phyloP scores from a whole-genome alignment of 225 moss, liverwort and hornwort genomes.

The Rhytidiadelphus loreus region DNA sequence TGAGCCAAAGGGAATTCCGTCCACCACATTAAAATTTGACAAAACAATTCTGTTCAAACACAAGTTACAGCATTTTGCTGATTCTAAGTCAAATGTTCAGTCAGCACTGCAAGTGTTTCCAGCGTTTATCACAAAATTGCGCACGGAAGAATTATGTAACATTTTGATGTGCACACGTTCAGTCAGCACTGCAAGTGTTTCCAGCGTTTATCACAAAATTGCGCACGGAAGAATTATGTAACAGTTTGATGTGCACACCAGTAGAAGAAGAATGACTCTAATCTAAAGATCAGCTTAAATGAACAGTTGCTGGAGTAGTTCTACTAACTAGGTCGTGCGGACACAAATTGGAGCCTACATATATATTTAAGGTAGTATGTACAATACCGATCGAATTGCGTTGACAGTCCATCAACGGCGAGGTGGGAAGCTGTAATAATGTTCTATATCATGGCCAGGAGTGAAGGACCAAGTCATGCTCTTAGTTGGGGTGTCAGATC shows the following conservation, averaged over 20 bases:
- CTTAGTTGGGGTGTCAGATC: background rate
- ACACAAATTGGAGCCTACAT: background rate
- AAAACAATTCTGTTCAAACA: no score
- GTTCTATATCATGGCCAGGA: background rate
- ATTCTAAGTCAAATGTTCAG: no score
- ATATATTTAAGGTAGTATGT: background rate
- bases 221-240: no score
- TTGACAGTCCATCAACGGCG: background rate
- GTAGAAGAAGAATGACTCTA: background rate
- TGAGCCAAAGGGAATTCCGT: no score
- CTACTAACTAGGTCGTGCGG: background rate
- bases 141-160: no score
- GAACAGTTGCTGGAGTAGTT: background rate
- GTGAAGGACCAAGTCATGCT: background rate
- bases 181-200: no score
- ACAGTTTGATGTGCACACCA: background rate
- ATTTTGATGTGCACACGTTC: background rate
- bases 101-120: no score
- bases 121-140: no score
- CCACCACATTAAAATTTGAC: no score
- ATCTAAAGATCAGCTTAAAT: background rate
- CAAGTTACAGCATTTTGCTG: no score
- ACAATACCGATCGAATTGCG: background rate
- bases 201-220: no score
- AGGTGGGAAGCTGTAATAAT: background rate